Evolutionary conservation across 192 early-diverging fungal species (phyloP).

Genomic region (Gonapodya sp.): DNA sequence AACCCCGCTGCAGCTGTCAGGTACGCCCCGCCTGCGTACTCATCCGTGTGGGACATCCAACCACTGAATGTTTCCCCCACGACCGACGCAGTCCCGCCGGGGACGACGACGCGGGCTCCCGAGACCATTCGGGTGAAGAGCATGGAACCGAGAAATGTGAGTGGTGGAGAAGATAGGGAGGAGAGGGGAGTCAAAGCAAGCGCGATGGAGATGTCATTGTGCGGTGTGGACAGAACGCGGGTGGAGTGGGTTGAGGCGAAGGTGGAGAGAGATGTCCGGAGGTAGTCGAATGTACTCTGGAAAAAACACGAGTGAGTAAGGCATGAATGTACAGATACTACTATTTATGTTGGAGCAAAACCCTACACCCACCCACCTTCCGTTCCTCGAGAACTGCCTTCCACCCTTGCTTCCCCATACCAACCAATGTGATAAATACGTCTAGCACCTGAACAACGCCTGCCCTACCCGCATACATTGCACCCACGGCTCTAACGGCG

Average conservation of each 20-base stretch:
- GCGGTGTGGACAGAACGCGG: neutral
- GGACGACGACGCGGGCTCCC: neutral
- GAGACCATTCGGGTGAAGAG: slow-evolving; percentile 5
- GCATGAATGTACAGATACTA: too few relatives aligned
- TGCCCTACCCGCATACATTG: slow-evolving; percentile 7
- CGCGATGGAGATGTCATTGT: slow-evolving; percentile 9
- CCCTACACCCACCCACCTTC: neutral
- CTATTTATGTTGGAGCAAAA: neutral
- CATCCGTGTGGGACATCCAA: neutral
- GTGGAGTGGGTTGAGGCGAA: neutral
- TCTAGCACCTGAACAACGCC: slow-evolving; percentile 4
- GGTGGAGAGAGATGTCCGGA: neutral
- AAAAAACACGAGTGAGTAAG: too few relatives aligned
- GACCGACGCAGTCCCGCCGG: neutral
- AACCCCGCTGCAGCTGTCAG: neutral
- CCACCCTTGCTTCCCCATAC: slow-evolving; percentile 3
- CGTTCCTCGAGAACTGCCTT: neutral
- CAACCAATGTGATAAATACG: slow-evolving; percentile 5
- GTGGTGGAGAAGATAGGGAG: neutral
- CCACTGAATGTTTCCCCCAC: neutral
- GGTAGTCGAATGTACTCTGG: neutral
- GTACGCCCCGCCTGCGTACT: neutral
- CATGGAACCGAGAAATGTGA: neutral
- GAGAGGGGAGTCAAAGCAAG: neutral
- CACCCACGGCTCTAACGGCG: neutral